Evolutionary conservation across 2,329 filamentous ascomycete genomes (phyloP).

Genomic region (Ambrosiella cleistominuta): DNA sequence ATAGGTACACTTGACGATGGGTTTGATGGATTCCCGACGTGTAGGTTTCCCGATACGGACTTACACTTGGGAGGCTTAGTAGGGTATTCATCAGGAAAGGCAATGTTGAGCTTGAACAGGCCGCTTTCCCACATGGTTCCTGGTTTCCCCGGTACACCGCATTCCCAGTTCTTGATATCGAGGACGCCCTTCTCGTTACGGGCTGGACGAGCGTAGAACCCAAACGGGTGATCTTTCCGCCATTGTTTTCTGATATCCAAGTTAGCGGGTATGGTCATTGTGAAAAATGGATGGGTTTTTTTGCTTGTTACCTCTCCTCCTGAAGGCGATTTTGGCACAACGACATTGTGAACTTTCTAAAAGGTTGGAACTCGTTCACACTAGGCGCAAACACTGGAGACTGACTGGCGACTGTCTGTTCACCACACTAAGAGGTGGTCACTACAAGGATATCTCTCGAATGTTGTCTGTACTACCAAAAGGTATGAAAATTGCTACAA

Average conservation of each 20-base stretch:
- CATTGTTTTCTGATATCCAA: slow-evolving; percentile 61
- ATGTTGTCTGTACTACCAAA: too few relatives aligned
- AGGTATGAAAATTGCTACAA: too few relatives aligned
- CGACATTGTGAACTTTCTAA: slow-evolving; percentile 1
- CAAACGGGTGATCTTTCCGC: slow-evolving; percentile 92
- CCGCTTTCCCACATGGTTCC: slow-evolving; percentile 98
- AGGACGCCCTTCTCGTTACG: slow-evolving; percentile 61
- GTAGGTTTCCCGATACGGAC: slow-evolving; percentile 19
- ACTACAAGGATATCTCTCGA: too few relatives aligned
- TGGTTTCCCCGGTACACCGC: slow-evolving; percentile 85
- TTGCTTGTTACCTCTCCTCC: slow-evolving; percentile 54
- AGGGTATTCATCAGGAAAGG: slow-evolving; percentile 93
- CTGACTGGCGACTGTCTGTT: too few relatives aligned
- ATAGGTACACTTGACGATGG: neutral
- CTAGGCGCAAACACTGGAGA: neutral
- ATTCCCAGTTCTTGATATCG: slow-evolving; percentile 92
- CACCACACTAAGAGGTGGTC: too few relatives aligned
- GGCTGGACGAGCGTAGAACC: slow-evolving; percentile 82
- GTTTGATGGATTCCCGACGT: neutral
- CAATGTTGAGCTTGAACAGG: slow-evolving; percentile 82
- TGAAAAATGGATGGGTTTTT: slow-evolving; percentile 4
- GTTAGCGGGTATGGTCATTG: neutral
- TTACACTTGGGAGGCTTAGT: slow-evolving; percentile 97
- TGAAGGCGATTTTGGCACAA: slow-evolving; percentile 76
- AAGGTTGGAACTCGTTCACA: neutral